These are phyloP conservation scores for Stevia rebaudiana DNA, from an alignment of 140 eudicot genomes.

Conservation along the genomic window DNA sequence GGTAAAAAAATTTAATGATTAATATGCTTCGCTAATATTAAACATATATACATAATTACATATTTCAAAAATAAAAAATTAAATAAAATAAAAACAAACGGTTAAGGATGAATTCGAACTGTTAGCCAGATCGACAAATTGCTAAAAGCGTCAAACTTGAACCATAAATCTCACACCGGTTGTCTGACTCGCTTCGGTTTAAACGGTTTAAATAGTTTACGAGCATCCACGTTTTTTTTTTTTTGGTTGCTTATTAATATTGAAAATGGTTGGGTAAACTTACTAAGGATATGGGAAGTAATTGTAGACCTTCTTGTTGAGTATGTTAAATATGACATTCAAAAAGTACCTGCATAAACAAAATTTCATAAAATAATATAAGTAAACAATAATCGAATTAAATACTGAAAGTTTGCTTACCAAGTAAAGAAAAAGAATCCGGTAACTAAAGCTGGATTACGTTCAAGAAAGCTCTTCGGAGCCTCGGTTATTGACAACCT, in stretches of 20 bases:
- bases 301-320: constrained; percentile 65
- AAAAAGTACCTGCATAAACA: constrained; percentile 45
- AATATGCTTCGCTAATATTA: no score
- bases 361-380: not conserved
- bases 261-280: constrained; percentile 18
- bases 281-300: constrained; percentile 77
- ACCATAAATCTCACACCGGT: not conserved
- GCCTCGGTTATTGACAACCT: constrained; percentile 26
- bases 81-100: no score
- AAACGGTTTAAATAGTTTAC: no score
- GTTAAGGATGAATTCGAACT: no score
- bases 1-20: no score
- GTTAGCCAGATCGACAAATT: no score
- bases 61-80: no score
- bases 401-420: constrained; percentile 20
- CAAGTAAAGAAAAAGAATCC: constrained; percentile 72
- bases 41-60: no score
- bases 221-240: not conserved
- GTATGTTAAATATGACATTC: constrained; percentile 63
- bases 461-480: constrained; percentile 35
- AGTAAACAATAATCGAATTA: not conserved
- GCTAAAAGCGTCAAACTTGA: not conserved
- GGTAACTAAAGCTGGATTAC: constrained; percentile 46
- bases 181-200: not conserved
- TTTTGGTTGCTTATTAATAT: not conserved